Evolutionary conservation across 2,329 filamentous ascomycete species (phyloP), one percentile per base, ranked within the genome.

Genomic region (Phialocephala subalpina): DNA sequence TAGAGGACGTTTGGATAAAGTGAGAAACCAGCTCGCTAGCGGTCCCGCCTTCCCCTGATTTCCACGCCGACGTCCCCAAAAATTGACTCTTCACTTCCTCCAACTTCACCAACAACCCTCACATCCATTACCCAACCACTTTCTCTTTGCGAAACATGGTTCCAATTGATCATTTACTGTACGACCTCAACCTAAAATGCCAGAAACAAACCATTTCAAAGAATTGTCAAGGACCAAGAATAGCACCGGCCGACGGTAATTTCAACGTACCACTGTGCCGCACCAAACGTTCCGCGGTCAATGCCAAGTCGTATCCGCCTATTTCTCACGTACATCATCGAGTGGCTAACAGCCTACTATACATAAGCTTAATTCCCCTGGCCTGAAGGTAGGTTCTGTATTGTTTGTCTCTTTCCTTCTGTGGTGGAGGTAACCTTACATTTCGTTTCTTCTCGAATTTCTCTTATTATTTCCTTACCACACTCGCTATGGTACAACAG

Each of bases 401-500:
- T 29, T 33, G 3, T 7, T 18, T 29, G 20, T 25, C 11, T 3
- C 3, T 25, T n/a, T 11, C 14, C 20, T 49, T 25, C 14, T 49
- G 16, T 25, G n/a, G 22, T 6, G 3, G 45, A 20, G 20, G 36
- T 40, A 12, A 40, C 2, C 2, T 12, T 18, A 18, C 18, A 1
- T 42, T 42, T n/a, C 40, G 16, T 5, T 42, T 11, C 25, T 20
- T 49, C 49, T 22, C 11, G n/a, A n/a, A n/a, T n/a, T 33, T 29
- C 25, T 22, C n/a, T 29, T 53, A 3, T 25, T 29, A 9, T 53
- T 22, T 20, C 45, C 11, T 49, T 22, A 49, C 49, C 14, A 53
- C 49, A 53, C 49, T 53, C 22, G 49, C 52, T 60, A 70, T 71
- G 69, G 52, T 70, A 40, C 62, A 62, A 47, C 27, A 38, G 20